A percentile compares a stretch with the other conserved stretches of the same genome.
phyloP scores from a whole-genome alignment of 1,139 yeast species.

The Scheffersomyces segobiensis region DNA sequence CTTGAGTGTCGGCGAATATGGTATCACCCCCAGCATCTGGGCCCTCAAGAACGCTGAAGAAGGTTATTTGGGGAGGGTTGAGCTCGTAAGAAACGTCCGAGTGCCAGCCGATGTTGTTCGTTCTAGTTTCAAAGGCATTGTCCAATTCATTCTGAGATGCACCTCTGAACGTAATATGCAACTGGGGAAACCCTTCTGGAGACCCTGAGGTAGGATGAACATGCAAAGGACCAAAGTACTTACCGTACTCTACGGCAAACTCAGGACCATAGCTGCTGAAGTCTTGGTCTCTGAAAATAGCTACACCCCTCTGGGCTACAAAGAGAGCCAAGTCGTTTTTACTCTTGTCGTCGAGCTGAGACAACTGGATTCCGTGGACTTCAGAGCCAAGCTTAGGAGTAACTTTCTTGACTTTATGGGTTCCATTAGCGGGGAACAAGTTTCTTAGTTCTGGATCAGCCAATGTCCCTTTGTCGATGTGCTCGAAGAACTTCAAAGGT shows the following conservation, averaged over 20 bases:
- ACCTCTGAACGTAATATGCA: constrained; percentile 28
- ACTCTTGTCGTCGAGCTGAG: constrained; percentile 20
- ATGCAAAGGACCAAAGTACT: constrained; percentile 35
- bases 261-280: constrained; percentile 29
- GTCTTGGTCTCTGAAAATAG: constrained; percentile 36
- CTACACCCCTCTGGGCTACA: constrained; percentile 37
- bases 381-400: constrained; percentile 22
- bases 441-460: constrained; percentile 18
- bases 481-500: constrained; percentile 22
- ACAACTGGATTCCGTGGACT: constrained; percentile 24
- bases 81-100: constrained; percentile 37
- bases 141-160: constrained; percentile 21
- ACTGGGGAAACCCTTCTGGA: constrained; percentile 33
- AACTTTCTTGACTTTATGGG: constrained; percentile 8
- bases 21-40: constrained; percentile 41
- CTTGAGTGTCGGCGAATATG: constrained; percentile 34
- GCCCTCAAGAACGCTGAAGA: constrained; percentile 33
- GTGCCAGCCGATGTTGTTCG: constrained; percentile 35
- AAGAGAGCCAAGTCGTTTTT: constrained; percentile 35
- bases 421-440: constrained; percentile 15
- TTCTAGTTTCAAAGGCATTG: constrained; percentile 18
- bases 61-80: constrained; percentile 36
- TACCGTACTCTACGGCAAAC: constrained; percentile 28
- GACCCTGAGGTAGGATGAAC: constrained; percentile 41
- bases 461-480: constrained; percentile 22